These are phyloP conservation scores for Auricularia heimuer DNA, from an alignment of 768 basidiomycete genomes.

Conservation along the genomic window DNA sequence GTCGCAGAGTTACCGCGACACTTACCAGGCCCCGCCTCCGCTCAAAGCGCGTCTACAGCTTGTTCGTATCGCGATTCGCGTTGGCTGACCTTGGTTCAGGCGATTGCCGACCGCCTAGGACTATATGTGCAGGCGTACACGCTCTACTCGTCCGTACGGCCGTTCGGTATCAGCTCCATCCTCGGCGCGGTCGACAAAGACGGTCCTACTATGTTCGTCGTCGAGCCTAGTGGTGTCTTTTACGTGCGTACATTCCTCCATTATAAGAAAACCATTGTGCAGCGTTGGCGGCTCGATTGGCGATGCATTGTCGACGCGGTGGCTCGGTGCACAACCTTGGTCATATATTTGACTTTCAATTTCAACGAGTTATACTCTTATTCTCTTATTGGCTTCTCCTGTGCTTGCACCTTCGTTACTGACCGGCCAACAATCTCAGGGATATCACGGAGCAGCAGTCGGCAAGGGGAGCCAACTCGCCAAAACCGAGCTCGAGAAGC, in stretches of 20 bases:
- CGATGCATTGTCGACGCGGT: too few species aligned
- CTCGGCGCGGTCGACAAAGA: constrained; percentile 81
- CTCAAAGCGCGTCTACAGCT: constrained; percentile 51
- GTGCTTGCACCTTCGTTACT: too few species aligned
- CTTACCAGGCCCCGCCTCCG: constrained; percentile 62
- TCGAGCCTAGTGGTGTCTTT: constrained; percentile 92
- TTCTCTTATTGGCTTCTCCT: too few species aligned
- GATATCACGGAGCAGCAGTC: constrained; percentile 92
- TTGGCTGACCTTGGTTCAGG: constrained; percentile 22
- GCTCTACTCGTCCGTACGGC: constrained; percentile 93
- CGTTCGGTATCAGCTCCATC: constrained; percentile 92
- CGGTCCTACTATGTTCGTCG: constrained; percentile 77
- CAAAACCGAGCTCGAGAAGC: constrained; percentile 96
- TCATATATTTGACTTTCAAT: too few species aligned
- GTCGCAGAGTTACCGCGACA: constrained; percentile 60
- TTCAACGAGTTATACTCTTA: too few species aligned
- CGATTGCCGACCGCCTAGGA: constrained; percentile 67
- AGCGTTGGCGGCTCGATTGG: too few species aligned
- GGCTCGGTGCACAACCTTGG: too few species aligned
- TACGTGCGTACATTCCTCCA: constrained; percentile 42
- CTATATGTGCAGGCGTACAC: constrained; percentile 94
- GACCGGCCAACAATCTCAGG: constrained; percentile 34
- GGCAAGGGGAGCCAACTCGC: constrained; percentile 98
- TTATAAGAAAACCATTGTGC: too few species aligned
- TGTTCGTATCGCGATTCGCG: neutral